These are phyloP conservation scores for Saturnispora gosingensis DNA, from an alignment of 805 yeast genomes.

Conservation along the genomic window DNA sequence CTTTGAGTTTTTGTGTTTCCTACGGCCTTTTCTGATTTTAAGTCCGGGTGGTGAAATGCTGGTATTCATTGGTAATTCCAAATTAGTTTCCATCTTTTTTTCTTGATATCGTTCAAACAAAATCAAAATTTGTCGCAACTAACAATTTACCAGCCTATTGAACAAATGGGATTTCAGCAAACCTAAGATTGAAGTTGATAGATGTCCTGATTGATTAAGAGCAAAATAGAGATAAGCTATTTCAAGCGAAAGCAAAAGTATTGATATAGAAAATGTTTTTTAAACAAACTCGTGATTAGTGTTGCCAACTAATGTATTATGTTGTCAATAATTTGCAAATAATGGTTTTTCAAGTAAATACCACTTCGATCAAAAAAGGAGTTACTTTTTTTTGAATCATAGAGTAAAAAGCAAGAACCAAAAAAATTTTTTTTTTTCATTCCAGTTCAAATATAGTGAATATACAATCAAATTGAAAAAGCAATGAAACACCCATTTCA, in stretches of 20 bases:
- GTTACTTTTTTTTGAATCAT: too few species aligned
- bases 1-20: slow-evolving; percentile 27
- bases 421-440: background rate
- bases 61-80: background rate
- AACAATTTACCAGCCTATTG: background rate
- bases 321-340: too few species aligned
- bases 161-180: too few species aligned
- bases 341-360: too few species aligned
- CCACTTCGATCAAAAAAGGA: background rate
- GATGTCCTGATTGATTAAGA: too few species aligned
- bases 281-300: too few species aligned
- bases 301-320: too few species aligned
- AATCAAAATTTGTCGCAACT: too few species aligned
- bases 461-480: background rate
- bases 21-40: background rate
- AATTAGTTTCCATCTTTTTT: background rate
- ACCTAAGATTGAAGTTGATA: too few species aligned
- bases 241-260: too few species aligned
- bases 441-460: background rate
- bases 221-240: too few species aligned
- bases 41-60: background rate
- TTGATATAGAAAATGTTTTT: too few species aligned
- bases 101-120: background rate
- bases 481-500: slow-evolving; percentile 66
- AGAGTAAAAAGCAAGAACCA: background rate